Percentiles rank a stretch among this genome's conserved stretches.
These are phyloP conservation scores for Glarea lozoyensis DNA, from an alignment of 495 filamentous ascomycete genomes.

Conservation along the genomic window DNA sequence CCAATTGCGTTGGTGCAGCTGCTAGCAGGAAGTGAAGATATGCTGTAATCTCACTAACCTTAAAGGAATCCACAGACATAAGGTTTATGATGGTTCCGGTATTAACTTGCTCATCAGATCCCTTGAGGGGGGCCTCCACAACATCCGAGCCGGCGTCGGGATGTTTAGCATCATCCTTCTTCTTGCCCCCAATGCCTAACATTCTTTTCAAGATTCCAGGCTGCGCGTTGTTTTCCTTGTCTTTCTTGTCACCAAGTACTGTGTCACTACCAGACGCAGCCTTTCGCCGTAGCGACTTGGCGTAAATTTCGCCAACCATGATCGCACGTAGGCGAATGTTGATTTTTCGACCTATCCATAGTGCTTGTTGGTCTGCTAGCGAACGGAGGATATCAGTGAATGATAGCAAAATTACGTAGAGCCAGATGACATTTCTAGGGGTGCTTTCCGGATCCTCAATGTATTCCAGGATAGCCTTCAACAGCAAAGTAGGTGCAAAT, in stretches of 20 bases:
- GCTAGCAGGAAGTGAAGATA: conserved; percentile 46
- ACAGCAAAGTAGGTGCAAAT: conserved; percentile 83
- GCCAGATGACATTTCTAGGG: conserved; percentile 86
- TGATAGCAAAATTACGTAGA: conserved; percentile 87
- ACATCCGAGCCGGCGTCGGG: conserved; percentile 7
- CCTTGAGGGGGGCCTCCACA: conserved; percentile 29
- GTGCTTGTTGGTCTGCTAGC: conserved; percentile 73
- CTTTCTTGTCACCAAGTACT: conserved; percentile 52
- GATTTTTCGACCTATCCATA: conserved; percentile 89
- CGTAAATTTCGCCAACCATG: conserved; percentile 95
- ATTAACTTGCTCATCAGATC: conserved; percentile 66
- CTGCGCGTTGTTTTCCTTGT: conserved; percentile 46
- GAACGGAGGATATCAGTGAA: conserved; percentile 70
- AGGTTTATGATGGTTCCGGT: conserved; percentile 95
- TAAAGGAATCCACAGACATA: conserved; percentile 99
- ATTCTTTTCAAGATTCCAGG: conserved; percentile 40
- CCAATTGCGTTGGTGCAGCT: conserved; percentile 37
- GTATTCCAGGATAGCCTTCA: conserved; percentile 87
- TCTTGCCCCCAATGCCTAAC: conserved; percentile 55
- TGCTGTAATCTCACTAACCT: conserved; percentile 68
- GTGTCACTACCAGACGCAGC: conserved; percentile 69
- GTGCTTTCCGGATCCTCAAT: conserved; percentile 73
- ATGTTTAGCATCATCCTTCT: conserved; percentile 29
- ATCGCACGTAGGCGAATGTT: conserved; percentile 89
- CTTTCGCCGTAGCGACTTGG: conserved; percentile 90